A percentile compares a stretch with the other conserved stretches of the same genome.
Evolutionary conservation across 2,329 filamentous ascomycete species (phyloP).

Genomic region (Pseudopyricularia cyperi): DNA sequence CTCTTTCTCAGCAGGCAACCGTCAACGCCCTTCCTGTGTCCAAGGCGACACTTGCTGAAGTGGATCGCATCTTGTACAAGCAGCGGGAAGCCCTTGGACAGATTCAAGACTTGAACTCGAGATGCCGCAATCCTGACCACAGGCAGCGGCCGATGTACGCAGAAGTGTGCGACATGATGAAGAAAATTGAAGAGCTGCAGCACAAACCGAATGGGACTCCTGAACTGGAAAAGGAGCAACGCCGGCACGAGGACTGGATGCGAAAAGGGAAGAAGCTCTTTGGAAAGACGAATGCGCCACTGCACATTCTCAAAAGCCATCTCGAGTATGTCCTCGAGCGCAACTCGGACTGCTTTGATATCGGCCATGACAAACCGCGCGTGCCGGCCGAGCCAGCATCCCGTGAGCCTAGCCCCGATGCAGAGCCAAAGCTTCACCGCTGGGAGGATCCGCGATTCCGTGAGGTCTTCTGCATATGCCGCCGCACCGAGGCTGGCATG

Average conservation of each 20-base stretch:
- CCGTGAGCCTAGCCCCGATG: constrained; percentile 51
- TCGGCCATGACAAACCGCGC: constrained; percentile 69
- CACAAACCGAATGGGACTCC: constrained; percentile 85
- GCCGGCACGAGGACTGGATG: constrained; percentile 98
- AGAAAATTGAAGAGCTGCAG: constrained; percentile 75
- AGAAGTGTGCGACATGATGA: constrained; percentile 84
- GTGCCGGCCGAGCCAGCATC: constrained; percentile 87
- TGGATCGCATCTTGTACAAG: constrained; percentile 89
- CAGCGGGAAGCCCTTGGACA: constrained; percentile 88
- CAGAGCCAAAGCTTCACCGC: constrained; percentile 30
- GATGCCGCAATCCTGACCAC: constrained; percentile 62
- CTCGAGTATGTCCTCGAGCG: constrained; percentile 87
- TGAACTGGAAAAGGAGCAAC: constrained; percentile 88
- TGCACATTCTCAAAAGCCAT: constrained; percentile 90
- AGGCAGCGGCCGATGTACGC: constrained; percentile 72
- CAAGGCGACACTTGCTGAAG: constrained; percentile 61
- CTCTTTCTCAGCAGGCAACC: constrained; percentile 70
- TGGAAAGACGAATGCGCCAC: constrained; percentile 90
- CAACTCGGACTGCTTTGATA: constrained; percentile 84
- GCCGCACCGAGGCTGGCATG: constrained; percentile 86
- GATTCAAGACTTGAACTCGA: constrained; percentile 69
- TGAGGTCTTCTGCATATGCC: constrained; percentile 95
- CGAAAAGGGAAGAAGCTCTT: constrained; percentile 94
- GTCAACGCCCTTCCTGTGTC: constrained; percentile 64
- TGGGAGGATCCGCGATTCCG: constrained; percentile 50